phyloP scores from a whole-genome alignment of 331 rosid genomes.

The Telfairia occidentalis region DNA sequence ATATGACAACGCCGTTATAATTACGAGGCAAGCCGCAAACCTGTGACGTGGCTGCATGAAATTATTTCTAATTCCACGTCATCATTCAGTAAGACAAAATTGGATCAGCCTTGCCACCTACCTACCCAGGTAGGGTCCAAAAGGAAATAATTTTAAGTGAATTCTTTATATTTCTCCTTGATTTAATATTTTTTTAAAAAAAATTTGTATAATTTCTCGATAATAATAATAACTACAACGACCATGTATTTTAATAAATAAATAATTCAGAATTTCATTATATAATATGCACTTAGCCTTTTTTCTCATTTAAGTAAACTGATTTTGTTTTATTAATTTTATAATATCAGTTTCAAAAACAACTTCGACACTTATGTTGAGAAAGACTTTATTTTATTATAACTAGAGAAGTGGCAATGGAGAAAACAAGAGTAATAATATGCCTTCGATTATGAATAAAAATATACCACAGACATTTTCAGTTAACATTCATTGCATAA shows the following conservation, averaged over 20 bases:
- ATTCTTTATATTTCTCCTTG: too few relatives aligned
- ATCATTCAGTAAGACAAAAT: background rate
- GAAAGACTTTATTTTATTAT: background rate
- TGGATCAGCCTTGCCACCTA: background rate
- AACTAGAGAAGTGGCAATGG: background rate
- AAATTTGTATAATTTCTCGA: too few relatives aligned
- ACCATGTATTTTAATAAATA: background rate
- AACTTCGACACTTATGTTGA: background rate
- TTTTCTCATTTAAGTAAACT: too few relatives aligned
- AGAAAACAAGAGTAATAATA: background rate
- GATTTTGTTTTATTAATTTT: too few relatives aligned
- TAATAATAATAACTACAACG: too few relatives aligned
- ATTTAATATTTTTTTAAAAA: too few relatives aligned
- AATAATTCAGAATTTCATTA: background rate
- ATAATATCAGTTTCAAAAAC: too few relatives aligned
- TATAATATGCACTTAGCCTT: background rate
- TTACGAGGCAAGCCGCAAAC: background rate
- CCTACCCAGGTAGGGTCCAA: background rate
- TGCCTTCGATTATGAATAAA: background rate
- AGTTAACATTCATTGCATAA: background rate
- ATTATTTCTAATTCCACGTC: conserved; percentile 8
- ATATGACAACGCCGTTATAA: background rate
- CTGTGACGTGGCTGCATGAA: conserved; percentile 8
- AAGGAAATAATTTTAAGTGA: background rate
- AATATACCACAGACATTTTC: background rate